Evolutionary conservation across 179 eudicot species (phyloP).

Genomic region (Silene noctiflora): DNA sequence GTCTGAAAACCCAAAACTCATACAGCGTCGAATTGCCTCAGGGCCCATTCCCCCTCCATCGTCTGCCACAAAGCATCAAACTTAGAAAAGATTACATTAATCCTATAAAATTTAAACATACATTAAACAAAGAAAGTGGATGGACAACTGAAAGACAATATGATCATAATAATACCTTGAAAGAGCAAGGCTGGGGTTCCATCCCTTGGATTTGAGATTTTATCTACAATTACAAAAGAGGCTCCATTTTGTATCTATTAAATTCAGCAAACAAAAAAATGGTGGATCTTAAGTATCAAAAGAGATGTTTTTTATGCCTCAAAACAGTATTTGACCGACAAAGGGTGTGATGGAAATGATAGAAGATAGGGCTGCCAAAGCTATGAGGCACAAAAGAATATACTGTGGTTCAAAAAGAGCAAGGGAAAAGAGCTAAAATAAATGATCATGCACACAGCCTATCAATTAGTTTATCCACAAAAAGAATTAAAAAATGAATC

Average conservation of each 20-base stretch:
- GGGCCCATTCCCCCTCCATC: slow-evolving; percentile 98
- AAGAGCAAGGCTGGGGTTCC: slow-evolving; percentile 67
- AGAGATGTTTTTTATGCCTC: neutral
- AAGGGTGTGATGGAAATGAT: neutral
- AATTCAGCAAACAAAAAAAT: slow-evolving; percentile 27
- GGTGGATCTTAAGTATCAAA: slow-evolving; percentile 5
- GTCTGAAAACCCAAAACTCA: slow-evolving; percentile 95
- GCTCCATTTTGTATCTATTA: slow-evolving; percentile 88
- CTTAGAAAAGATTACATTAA: slow-evolving; percentile 9
- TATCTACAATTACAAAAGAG: slow-evolving; percentile 73
- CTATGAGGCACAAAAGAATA: neutral
- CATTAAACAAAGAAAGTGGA: neutral
- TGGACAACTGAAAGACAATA: no score
- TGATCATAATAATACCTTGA: slow-evolving; percentile 50
- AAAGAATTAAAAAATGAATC: neutral
- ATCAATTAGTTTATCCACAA: neutral
- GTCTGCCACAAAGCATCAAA: slow-evolving; percentile 47
- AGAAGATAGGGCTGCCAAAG: slow-evolving; percentile 1
- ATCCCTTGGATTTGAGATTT: slow-evolving; percentile 66
- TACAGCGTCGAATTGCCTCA: slow-evolving; percentile 65
- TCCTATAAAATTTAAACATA: neutral
- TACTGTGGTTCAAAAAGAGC: neutral
- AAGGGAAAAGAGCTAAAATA: neutral
- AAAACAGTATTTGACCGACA: neutral
- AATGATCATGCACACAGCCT: neutral